Evolutionary conservation across 2,329 filamentous ascomycete species (phyloP).

Genomic region (Harringtonia aguacate): DNA sequence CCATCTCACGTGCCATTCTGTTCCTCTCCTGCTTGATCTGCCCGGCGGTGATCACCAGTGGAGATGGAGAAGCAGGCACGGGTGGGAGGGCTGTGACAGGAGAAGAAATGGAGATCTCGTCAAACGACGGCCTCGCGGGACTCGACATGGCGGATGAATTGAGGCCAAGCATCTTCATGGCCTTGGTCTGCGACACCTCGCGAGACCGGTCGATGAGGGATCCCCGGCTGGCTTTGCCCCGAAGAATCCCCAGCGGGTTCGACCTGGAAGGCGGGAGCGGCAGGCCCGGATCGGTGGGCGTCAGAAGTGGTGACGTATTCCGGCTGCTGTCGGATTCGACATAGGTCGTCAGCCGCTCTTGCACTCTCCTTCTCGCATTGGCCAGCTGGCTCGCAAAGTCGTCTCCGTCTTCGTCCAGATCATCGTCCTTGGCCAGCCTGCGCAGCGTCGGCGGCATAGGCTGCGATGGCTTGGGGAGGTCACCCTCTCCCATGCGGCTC

Average conservation of each 20-base stretch:
- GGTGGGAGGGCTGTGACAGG: not conserved
- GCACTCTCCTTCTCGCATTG: slow-evolving; percentile 57
- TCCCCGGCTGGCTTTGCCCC: slow-evolving; percentile 56
- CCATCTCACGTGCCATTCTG: no score
- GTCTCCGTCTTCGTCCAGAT: slow-evolving; percentile 44
- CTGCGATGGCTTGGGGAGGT: no score
- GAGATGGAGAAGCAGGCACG: not conserved
- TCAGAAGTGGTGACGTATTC: slow-evolving; percentile 29
- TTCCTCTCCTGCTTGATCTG: no score
- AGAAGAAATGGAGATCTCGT: slow-evolving; percentile 13
- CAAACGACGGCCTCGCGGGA: slow-evolving; percentile 25
- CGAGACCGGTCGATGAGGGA: slow-evolving; percentile 42
- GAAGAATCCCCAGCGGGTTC: slow-evolving; percentile 53
- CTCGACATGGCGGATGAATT: slow-evolving; percentile 31
- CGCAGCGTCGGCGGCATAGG: no score
- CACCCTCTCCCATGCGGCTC: slow-evolving; percentile 1
- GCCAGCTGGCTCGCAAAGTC: slow-evolving; percentile 67
- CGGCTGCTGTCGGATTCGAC: slow-evolving; percentile 49
- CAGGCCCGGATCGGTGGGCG: slow-evolving; percentile 22
- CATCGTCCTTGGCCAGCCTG: slow-evolving; percentile 5
- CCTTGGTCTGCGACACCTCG: slow-evolving; percentile 36
- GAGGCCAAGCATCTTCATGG: slow-evolving; percentile 51
- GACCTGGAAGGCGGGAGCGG: slow-evolving; percentile 27
- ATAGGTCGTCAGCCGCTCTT: slow-evolving; percentile 61
- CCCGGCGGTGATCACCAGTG: no score